Evolutionary conservation across 805 yeast species (phyloP).

Genomic region (Nakazawaea wickerhamii): DNA sequence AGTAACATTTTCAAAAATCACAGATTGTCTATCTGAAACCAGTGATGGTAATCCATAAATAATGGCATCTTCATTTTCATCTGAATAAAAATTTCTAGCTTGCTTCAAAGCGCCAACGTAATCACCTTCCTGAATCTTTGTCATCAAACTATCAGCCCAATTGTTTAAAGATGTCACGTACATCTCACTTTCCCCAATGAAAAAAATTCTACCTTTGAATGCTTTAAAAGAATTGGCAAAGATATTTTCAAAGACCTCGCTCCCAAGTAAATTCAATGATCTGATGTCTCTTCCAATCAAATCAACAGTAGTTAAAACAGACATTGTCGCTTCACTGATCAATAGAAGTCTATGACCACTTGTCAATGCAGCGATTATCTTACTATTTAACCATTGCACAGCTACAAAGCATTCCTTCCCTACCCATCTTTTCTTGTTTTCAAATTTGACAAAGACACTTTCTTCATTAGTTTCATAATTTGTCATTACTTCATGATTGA

Average conservation of each 20-base stretch:
- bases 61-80: constrained; percentile 39
- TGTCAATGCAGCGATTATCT: constrained; percentile 36
- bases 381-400: constrained; percentile 50
- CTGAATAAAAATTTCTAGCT: constrained; percentile 48
- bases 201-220: constrained; percentile 42
- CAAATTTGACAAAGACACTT: constrained; percentile 27
- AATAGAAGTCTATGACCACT: constrained; percentile 39
- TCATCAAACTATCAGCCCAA: constrained; percentile 65
- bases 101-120: constrained; percentile 53
- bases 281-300: constrained; percentile 34
- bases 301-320: constrained; percentile 30
- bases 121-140: constrained; percentile 39
- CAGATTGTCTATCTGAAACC: constrained; percentile 34
- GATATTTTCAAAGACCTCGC: constrained; percentile 8
- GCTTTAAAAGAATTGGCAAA: constrained; percentile 29
- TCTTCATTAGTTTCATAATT: constrained; percentile 21
- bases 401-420: constrained; percentile 46
- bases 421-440: constrained; percentile 35
- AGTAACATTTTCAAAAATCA: constrained; percentile 49
- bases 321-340: constrained; percentile 35
- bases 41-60: constrained; percentile 53
- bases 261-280: background rate
- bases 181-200: constrained; percentile 48
- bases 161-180: constrained; percentile 53
- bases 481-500: constrained; percentile 29